phyloP scores from a whole-genome alignment of 2,329 filamentous ascomycete species.

The Fusarium miscanthi region DNA sequence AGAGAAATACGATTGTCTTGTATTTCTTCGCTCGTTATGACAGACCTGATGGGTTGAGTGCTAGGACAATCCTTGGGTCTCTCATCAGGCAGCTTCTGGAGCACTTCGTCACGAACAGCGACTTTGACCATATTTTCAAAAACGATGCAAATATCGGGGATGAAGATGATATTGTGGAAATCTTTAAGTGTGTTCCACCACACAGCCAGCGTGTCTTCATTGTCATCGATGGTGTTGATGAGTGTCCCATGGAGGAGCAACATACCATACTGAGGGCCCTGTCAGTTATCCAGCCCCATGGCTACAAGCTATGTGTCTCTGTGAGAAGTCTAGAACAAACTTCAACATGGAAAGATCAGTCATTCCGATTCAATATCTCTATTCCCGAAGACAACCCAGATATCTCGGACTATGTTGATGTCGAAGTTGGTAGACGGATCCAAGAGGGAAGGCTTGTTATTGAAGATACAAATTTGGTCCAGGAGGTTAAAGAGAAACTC shows the following conservation, averaged over 20 bases:
- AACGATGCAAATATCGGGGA: background rate
- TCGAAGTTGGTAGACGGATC: constrained; percentile 19
- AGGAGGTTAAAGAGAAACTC: constrained; percentile 38
- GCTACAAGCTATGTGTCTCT: constrained; percentile 2
- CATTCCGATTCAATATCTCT: background rate
- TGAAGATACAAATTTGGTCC: constrained; percentile 26
- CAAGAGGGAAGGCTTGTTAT: constrained; percentile 10
- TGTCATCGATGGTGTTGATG: constrained; percentile 34
- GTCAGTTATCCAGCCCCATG: background rate
- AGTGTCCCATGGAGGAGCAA: constrained; percentile 2
- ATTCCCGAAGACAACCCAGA: constrained; percentile 43
- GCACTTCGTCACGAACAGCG: rapidly evolving
- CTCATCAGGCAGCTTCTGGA: constrained; percentile 50
- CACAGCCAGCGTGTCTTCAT: background rate
- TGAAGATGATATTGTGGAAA: background rate
- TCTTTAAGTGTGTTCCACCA: background rate
- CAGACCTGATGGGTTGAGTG: constrained; percentile 43
- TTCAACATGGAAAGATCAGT: background rate
- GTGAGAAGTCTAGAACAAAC: background rate
- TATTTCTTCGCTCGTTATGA: constrained; percentile 53
- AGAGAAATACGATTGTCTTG: rapidly evolving
- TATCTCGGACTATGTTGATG: constrained; percentile 35
- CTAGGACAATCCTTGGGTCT: constrained; percentile 48
- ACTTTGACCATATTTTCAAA: background rate
- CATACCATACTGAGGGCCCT: background rate